A percentile compares a stretch with the other conserved stretches of the same genome.
These are phyloP conservation scores for Sanghuangporus sanghuang DNA, from an alignment of 1,284 basidiomycete genomes.

Conservation along the genomic window DNA sequence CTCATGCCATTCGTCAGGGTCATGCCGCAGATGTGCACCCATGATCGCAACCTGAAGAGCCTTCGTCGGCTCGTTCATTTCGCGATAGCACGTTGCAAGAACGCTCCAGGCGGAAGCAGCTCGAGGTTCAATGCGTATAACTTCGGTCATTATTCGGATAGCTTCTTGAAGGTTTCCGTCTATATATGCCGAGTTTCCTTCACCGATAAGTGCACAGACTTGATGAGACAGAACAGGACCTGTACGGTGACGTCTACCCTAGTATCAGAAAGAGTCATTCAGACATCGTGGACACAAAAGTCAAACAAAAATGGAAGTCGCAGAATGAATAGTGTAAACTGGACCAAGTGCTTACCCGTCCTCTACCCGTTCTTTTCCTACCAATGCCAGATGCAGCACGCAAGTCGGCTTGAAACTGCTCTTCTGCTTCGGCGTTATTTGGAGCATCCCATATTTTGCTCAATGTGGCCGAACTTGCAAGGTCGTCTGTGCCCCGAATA, in stretches of 20 bases:
- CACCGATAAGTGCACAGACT: constrained; percentile 76
- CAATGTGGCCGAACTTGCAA: constrained; percentile 40
- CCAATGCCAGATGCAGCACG: constrained; percentile 68
- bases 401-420: constrained; percentile 64
- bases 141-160: constrained; percentile 81
- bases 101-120: constrained; percentile 84
- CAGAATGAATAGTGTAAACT: too few relatives aligned
- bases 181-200: constrained; percentile 86
- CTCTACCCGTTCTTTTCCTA: constrained; percentile 34
- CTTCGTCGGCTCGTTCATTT: constrained; percentile 62
- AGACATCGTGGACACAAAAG: too few relatives aligned
- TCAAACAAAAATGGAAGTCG: too few relatives aligned
- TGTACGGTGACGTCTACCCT: constrained; percentile 34
- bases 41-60: constrained; percentile 85
- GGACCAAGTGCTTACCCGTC: constrained; percentile 1
- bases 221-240: constrained; percentile 73
- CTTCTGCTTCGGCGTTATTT: constrained; percentile 60
- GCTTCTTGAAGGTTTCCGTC: constrained; percentile 66
- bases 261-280: not conserved
- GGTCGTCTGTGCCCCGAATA: constrained; percentile 47
- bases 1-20: constrained; percentile 84
- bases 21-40: constrained; percentile 82
- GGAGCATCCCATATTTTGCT: constrained; percentile 58
- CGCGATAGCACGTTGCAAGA: constrained; percentile 74
- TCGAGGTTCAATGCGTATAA: constrained; percentile 90